Evolutionary conservation across 768 basidiomycete genomes (phyloP).

Genomic region (Tylopilus rubrobrunneus): DNA sequence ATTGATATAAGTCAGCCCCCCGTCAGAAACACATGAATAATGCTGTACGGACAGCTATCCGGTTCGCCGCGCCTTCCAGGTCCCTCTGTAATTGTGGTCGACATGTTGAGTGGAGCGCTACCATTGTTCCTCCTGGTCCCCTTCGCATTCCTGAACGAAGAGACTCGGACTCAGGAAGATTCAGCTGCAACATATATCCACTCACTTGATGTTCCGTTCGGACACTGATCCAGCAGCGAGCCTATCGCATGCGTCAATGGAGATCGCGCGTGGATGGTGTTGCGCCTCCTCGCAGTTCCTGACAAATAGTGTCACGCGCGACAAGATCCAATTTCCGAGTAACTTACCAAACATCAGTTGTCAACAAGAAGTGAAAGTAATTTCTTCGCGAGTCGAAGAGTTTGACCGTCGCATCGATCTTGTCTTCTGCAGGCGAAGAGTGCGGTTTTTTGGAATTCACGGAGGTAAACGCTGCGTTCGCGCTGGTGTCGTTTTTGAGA

Average conservation of each 20-base stretch:
- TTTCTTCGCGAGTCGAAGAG: conserved; percentile 5
- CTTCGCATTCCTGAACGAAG: too few relatives aligned
- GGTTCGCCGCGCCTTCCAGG: too few relatives aligned
- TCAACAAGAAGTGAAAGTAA: conserved; percentile 3
- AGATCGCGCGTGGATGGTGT: too few relatives aligned
- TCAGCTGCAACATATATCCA: too few relatives aligned
- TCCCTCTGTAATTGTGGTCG: too few relatives aligned
- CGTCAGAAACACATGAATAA: neutral
- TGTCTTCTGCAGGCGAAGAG: neutral
- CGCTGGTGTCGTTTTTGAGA: conserved; percentile 1
- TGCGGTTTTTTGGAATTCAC: neutral
- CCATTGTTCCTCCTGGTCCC: too few relatives aligned
- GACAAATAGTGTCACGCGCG: neutral
- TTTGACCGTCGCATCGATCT: conserved; percentile 1
- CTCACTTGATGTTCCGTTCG: too few relatives aligned
- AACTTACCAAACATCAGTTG: conserved; percentile 6
- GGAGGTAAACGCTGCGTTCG: neutral
- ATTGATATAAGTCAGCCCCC: neutral
- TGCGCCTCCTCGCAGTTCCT: conserved; percentile 6
- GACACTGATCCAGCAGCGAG: too few relatives aligned
- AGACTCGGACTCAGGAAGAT: too few relatives aligned
- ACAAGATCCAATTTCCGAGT: too few relatives aligned
- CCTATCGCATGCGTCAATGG: too few relatives aligned
- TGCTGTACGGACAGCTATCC: neutral
- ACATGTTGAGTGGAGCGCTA: too few relatives aligned